A percentile compares a stretch with the other conserved stretches of the same genome.
Conservation (phyloP, 2,329 filamentous ascomycete species). For the Podosphaera xanthii region DNA sequence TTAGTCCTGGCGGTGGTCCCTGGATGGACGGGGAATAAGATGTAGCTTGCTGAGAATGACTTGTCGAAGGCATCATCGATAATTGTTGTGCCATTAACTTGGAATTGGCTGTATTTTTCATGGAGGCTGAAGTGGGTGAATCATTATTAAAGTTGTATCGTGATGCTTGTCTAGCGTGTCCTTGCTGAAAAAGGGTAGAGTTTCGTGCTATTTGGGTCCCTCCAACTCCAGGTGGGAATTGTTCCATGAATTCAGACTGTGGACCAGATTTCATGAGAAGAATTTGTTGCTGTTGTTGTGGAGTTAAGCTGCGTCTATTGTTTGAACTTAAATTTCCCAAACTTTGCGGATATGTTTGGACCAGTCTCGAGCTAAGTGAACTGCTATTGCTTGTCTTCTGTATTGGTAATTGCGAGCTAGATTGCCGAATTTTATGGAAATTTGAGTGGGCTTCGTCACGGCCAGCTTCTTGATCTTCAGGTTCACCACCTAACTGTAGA, state of each 20-base stretch:
- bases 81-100: slow-evolving; percentile 69
- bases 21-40: slow-evolving; percentile 74
- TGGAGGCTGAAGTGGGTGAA: slow-evolving; percentile 30
- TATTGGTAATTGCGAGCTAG: slow-evolving; percentile 53
- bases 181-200: slow-evolving; percentile 32
- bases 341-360: slow-evolving; percentile 25
- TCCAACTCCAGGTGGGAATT: slow-evolving; percentile 33
- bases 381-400: slow-evolving; percentile 34
- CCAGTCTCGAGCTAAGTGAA: slow-evolving; percentile 29
- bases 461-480: slow-evolving; percentile 49
- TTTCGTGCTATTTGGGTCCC: slow-evolving; percentile 21
- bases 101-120: slow-evolving; percentile 59
- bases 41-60: slow-evolving; percentile 28
- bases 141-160: slow-evolving; percentile 78
- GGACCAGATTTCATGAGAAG: slow-evolving; percentile 25
- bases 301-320: slow-evolving; percentile 52
- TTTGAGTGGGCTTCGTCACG: slow-evolving; percentile 21
- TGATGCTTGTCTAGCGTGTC: slow-evolving; percentile 64
- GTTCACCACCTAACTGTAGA: slow-evolving; percentile 74
- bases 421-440: slow-evolving; percentile 29
- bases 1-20: slow-evolving; percentile 81
- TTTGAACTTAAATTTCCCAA: slow-evolving; percentile 32
- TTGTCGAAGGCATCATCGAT: slow-evolving; percentile 55
- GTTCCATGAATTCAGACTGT: slow-evolving; percentile 28
- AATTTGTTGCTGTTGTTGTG: slow-evolving; percentile 54